These are phyloP conservation scores for Leptomonas pyrrhocoris DNA, from an alignment of 208 protist species.

Conservation along the genomic window DNA sequence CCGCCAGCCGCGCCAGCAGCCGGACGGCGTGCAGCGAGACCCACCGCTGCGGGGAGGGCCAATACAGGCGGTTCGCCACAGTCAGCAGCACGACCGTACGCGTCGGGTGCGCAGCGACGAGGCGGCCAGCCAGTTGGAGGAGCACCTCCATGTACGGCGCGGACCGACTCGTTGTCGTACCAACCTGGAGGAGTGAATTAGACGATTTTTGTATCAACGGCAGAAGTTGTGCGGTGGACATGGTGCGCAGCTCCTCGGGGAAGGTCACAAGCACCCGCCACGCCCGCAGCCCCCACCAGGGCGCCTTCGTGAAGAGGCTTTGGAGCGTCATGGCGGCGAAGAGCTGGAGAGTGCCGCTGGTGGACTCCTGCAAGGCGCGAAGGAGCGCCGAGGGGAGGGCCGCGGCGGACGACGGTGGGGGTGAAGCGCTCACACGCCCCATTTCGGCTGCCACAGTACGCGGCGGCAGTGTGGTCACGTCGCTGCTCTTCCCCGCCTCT, in stretches of 20 bases:
- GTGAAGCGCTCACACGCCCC: not conserved
- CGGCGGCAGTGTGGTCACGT: not conserved
- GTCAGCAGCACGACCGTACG: constrained; percentile 23
- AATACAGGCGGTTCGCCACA: constrained; percentile 17
- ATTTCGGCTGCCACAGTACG: not conserved
- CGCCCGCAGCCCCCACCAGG: constrained; percentile 7
- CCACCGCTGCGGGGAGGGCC: constrained; percentile 19
- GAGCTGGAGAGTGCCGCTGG: constrained; percentile 12
- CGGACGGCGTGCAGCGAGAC: constrained; percentile 14
- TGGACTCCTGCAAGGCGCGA: constrained; percentile 22
- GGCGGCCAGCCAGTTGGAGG: constrained; percentile 20
- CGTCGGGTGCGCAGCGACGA: constrained; percentile 24
- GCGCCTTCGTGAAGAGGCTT: constrained; percentile 1
- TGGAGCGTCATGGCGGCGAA: not conserved
- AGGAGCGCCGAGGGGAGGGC: not conserved
- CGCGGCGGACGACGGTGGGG: not conserved
- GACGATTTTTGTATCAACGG: constrained; percentile 9
- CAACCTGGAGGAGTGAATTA: not conserved
- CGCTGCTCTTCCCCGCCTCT: too few species aligned
- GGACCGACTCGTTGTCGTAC: constrained; percentile 9
- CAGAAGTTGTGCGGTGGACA: constrained; percentile 2
- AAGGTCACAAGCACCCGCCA: constrained; percentile 19
- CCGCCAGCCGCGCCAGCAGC: constrained; percentile 12
- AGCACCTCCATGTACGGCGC: constrained; percentile 17
- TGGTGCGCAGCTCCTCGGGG: constrained; percentile 27